Evolutionary conservation across 768 basidiomycete genomes (phyloP), one percentile per base, ranked within the genome.

Genomic region (Tylopilus balloui): DNA sequence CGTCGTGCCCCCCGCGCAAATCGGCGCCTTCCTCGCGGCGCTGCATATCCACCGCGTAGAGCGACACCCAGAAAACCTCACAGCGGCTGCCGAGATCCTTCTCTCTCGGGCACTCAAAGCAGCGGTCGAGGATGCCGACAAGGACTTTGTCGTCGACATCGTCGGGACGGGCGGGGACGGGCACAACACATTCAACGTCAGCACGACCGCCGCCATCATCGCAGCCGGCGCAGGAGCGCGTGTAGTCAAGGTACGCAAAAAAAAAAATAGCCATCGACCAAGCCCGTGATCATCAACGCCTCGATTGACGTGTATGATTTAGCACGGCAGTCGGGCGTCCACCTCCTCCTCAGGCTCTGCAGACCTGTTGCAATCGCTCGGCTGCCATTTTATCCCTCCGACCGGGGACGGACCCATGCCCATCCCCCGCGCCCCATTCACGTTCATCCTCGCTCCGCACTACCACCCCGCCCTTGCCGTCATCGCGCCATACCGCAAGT

Each of bases 321-420:
- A 98, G 94, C 94, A 97, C 69, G 95, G 90, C 15, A 85, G 79
- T 55, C 74, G 81, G 53, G 95, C 95, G 0, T 93, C 93, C 5
- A 96, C 95, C 0, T 99, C 95, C 1, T 80, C 88, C 1, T 93
- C 94, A 0, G 95, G 95, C 17, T 91, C 93, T 1, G 95, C 93
- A 23, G 95, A 99, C 69, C 77, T 99, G 42, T 73, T 99, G 8
- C 79, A 92, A 60, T 78, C 89, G 0, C 79, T 98, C 35, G 89
- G 77, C 37, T 94, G 92, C 61, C 70, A 74, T 27, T 92, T 95
- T 62, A 73, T 74, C 11, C 71, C 81, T 1, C 86, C 86, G 23
- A 76, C 80, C 0, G 68, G 77, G 1, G 61, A 58, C 14, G 61
- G 70, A 0, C 51, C 67, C 0, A 52, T 63, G 11, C 71, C 74